Base-by-base conservation (phyloP, 352 stramenopile genomes). In the Phytophthora nicotianae region DNA sequence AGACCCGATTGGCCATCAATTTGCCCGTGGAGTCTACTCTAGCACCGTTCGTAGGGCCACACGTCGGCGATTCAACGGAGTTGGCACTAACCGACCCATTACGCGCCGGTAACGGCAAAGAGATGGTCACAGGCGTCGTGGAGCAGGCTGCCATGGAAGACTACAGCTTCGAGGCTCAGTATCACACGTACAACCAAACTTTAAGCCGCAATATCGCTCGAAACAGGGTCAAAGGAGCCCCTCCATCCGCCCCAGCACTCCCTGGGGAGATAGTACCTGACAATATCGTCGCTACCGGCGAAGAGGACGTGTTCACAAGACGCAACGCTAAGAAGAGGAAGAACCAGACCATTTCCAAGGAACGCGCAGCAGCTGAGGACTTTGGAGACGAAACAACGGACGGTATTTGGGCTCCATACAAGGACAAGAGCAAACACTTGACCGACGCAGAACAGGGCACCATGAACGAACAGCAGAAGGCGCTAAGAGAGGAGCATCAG, bases 161-260 rank as follows among this genome's bases (percentile, higher is more conserved):
- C 53, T 81, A 90, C 48, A 89, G 76, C 72, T 95, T 95, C 50
- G 83, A 93, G 38, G 70, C 85, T 33, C 82, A 90, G 55, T 95
- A 95, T 52, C 82, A 95, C 67, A 88, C 81, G 57, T 79, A 79
- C 65, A 93, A 93, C 60, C 73, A 88, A 45, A 70, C 57, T 14
- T 35, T 68, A 8, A 63, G 46, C 17, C 64, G 73, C 33, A 74
- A 70, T 23, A 51, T 49, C 9, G 51, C 70, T 48, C 61, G 68
- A 17, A 50, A 55, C 7, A 78, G 51, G 35, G 53, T 40, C 2
- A 66, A 71, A 40, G 69, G 68, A 23, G 68, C 69, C 3, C 69
- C 65, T 13, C 72, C 72, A 41, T 27, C 49, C 7, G 54, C 70
- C 9, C 68, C 68, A 38, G 24, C 60, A 2, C 49, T 80, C 2